Percentiles rank a stretch among this genome's conserved stretches.
Evolutionary conservation across 768 basidiomycete species (phyloP).

Genomic region (Russula vinacea): DNA sequence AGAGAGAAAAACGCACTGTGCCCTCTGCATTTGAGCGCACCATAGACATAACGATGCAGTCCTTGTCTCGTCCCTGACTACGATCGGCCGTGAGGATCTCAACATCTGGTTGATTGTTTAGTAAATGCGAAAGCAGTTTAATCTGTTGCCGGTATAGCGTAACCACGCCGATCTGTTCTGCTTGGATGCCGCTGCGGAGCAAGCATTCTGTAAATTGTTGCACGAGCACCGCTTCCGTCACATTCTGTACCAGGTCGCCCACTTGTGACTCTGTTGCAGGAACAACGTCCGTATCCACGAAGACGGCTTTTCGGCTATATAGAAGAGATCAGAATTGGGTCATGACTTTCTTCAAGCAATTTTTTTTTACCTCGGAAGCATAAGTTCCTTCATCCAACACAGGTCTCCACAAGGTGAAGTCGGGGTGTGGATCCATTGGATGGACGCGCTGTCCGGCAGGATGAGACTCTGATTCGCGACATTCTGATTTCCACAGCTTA

Average conservation of each 20-base stretch:
- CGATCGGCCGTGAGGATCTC: conserved; percentile 92
- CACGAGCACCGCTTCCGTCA: conserved; percentile 67
- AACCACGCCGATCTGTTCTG: conserved; percentile 80
- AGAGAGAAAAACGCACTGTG: conserved; percentile 50
- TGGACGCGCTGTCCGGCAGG: conserved; percentile 48
- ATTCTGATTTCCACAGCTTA: conserved; percentile 72
- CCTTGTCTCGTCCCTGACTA: conserved; percentile 94
- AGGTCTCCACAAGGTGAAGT: conserved; percentile 36
- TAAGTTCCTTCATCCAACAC: conserved; percentile 72
- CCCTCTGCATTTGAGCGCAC: conserved; percentile 81
- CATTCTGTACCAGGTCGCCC: conserved; percentile 90
- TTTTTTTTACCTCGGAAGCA: conserved; percentile 57
- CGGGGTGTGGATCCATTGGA: conserved; percentile 45
- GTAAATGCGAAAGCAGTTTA: conserved; percentile 72
- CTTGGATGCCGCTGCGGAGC: conserved; percentile 56
- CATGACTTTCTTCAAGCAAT: not conserved
- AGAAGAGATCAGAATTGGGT: conserved; percentile 1
- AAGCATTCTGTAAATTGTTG: conserved; percentile 68
- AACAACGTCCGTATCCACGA: conserved; percentile 86
- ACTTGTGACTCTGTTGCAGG: conserved; percentile 78
- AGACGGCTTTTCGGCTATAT: conserved; percentile 76
- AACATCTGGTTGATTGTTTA: conserved; percentile 54
- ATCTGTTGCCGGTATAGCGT: conserved; percentile 94
- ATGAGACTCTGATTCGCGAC: conserved; percentile 60
- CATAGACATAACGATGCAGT: conserved; percentile 89